phyloP scores from a whole-genome alignment of 768 basidiomycete species.

The Auricularia cornea region DNA sequence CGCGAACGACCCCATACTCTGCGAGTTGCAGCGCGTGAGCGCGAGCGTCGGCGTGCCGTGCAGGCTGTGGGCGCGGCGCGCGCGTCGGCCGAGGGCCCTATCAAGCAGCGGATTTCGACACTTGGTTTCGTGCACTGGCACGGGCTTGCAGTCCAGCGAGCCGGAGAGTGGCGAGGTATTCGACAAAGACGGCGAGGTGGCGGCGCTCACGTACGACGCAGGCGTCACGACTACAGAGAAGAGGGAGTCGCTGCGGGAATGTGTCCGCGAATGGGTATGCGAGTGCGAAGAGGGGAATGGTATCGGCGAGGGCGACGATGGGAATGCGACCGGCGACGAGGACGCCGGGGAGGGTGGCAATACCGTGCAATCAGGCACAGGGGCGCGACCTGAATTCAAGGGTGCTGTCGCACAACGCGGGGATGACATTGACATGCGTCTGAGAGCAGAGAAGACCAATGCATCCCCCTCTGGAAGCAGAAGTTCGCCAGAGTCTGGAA shows the following conservation, averaged over 20 bases:
- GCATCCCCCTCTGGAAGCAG: not conserved
- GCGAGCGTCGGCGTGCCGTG: not conserved
- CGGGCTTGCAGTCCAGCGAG: not conserved
- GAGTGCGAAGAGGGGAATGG: not conserved
- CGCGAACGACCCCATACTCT: not conserved
- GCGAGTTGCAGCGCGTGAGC: not conserved
- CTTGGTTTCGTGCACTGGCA: not conserved
- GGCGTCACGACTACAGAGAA: not conserved
- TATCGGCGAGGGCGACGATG: not conserved
- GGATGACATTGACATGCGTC: not conserved
- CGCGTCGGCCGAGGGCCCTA: not conserved
- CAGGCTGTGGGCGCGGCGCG: not conserved
- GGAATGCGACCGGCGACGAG: too few species aligned
- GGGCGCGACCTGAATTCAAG: too few species aligned
- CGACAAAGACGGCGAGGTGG: not conserved
- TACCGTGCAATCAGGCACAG: too few species aligned
- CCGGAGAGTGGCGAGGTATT: not conserved
- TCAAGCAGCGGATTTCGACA: not conserved
- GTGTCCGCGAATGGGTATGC: not conserved
- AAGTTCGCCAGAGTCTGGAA: not conserved
- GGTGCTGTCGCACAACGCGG: too few species aligned
- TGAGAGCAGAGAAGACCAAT: not conserved
- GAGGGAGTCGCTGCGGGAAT: not conserved
- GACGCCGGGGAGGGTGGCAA: too few species aligned
- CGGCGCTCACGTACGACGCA: not conserved